Evolutionary conservation across 2,329 filamentous ascomycete species (phyloP), one percentile per base, ranked within the genome.

Genomic region (Pseudogymnoascus sp.): DNA sequence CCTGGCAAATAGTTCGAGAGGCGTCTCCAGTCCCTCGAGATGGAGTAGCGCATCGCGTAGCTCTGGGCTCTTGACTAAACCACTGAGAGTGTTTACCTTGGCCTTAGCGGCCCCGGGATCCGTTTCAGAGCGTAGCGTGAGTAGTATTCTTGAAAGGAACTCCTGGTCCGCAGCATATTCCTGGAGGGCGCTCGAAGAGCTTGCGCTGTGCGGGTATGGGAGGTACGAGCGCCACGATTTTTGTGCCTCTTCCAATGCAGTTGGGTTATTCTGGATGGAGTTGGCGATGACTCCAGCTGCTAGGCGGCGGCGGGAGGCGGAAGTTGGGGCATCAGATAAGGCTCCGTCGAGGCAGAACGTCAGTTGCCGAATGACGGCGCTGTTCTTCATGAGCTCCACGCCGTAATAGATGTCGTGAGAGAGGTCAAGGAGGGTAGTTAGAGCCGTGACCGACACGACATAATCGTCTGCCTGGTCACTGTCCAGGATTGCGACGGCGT

Each of bases 351-450:
- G 79, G 37, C 85, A 74, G 68, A 83, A 85, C 62, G 87, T 73
- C 1, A 88, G 76, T n/a, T 77, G 72, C 64, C 77, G 77, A 59
- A 86, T 66, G 1, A 80, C 79, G 2, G 78, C 77, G 2, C 75
- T 68, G 65, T 86, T 80, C 69, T 84, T 80, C 20, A 80, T 77
- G 62, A 88, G 79, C 70, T 86, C 82, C 15, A 85, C 75, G 8
- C 86, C 86, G 71, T 87, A 89, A 74, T 87, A 88, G 64, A 88
- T 83, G 71, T 88, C 86, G 71, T 88, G 85, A 0, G 85, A 81
- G 28, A 87, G 74, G 6, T 88, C 85, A 63, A 81, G 77, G n/a
- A 89, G 77, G 35, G 77, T 77, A 35, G 81, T 78, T 6, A 89
- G 76, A 0, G 73, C 70, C 11, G 47, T 30, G 36, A 60, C 33